These are phyloP conservation scores for Syncephalis fuscata DNA, from an alignment of 371 early-diverging fungal genomes.

Conservation along the genomic window DNA sequence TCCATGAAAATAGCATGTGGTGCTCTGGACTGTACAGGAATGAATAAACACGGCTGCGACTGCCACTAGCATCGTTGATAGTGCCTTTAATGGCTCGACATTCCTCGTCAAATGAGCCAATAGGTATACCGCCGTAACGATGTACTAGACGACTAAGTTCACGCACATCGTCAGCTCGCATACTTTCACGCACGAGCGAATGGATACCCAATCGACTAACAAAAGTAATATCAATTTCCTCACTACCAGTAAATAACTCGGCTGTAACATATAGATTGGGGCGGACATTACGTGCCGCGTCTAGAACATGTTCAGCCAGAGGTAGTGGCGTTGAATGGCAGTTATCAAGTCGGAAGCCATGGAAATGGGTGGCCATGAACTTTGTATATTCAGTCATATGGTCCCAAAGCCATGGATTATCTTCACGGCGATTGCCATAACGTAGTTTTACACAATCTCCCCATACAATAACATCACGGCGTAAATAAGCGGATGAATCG, in stretches of 20 bases:
- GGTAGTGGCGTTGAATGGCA: slow-evolving; percentile 95
- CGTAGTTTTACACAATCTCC: slow-evolving; percentile 96
- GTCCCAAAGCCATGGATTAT: slow-evolving; percentile 91
- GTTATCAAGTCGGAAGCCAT: slow-evolving; percentile 95
- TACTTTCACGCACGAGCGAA: slow-evolving; percentile 89
- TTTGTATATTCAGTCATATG: slow-evolving; percentile 81
- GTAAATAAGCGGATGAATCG: slow-evolving; percentile 70
- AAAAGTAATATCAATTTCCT: slow-evolving; percentile 76
- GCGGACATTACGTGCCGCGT: slow-evolving; percentile 63
- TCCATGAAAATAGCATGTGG: slow-evolving; percentile 96
- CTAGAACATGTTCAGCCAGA: slow-evolving; percentile 81
- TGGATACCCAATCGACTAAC: slow-evolving; percentile 87
- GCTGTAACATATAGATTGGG: slow-evolving; percentile 92
- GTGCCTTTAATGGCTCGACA: slow-evolving; percentile 12
- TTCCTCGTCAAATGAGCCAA: slow-evolving; percentile 49
- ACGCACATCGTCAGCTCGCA: slow-evolving; percentile 88
- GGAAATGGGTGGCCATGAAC: slow-evolving; percentile 72
- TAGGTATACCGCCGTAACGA: slow-evolving; percentile 76
- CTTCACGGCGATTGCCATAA: slow-evolving; percentile 67
- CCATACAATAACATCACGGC: slow-evolving; percentile 92
- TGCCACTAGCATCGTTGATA: neutral
- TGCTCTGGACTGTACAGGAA: slow-evolving; percentile 17
- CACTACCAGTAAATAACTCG: slow-evolving; percentile 91
- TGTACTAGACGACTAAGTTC: slow-evolving; percentile 81
- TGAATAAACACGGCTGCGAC: slow-evolving; percentile 9